A percentile compares a stretch with the other conserved stretches of the same genome.
phyloP scores from a whole-genome alignment of 2,329 filamentous ascomycete species.

The Penicillium sp. region DNA sequence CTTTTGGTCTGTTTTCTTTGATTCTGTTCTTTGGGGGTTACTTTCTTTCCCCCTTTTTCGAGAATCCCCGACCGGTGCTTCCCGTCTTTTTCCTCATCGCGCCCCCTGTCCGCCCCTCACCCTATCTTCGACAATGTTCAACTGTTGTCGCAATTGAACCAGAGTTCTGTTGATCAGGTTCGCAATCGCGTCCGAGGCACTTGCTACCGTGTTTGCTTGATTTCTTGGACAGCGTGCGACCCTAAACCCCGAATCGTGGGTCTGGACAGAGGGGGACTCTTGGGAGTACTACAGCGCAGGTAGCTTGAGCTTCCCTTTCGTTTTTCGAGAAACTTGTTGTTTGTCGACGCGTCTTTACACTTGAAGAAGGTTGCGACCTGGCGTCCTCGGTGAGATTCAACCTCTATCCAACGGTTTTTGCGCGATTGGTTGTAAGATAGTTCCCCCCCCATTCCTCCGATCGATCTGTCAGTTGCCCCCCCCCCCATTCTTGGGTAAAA shows the following conservation, averaged over 20 bases:
- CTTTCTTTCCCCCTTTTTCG: conserved; percentile 15
- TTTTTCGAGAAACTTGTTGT: conserved; percentile 13
- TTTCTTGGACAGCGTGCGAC: conserved; percentile 24
- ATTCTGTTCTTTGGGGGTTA: conserved; percentile 5
- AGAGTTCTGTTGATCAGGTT: conserved; percentile 12
- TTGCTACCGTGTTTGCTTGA: conserved; percentile 24
- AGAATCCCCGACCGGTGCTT: conserved; percentile 15
- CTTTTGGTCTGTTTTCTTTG: conserved; percentile 17
- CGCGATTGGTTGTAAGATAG: conserved; percentile 16
- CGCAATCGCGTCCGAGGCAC: conserved; percentile 26
- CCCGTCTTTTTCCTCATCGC: conserved; percentile 26
- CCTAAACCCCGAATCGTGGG: conserved; percentile 20
- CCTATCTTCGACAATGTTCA: conserved; percentile 26
- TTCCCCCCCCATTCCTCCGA: conserved; percentile 24
- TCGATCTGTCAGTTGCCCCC: conserved; percentile 20
- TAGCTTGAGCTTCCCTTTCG: conserved; percentile 19
- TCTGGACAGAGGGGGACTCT: conserved; percentile 21
- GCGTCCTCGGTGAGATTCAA: conserved; percentile 17
- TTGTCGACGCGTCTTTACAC: conserved; percentile 17
- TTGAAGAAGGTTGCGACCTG: conserved; percentile 16
- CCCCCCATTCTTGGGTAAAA: conserved; percentile 13
- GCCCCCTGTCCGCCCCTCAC: conserved; percentile 29
- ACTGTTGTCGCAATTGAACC: conserved; percentile 17
- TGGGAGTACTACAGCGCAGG: conserved; percentile 33
- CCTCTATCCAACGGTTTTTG: conserved; percentile 5